phyloP scores from a whole-genome alignment of 2,329 filamentous ascomycete genomes.

The Beauveria pseudobassiana region DNA sequence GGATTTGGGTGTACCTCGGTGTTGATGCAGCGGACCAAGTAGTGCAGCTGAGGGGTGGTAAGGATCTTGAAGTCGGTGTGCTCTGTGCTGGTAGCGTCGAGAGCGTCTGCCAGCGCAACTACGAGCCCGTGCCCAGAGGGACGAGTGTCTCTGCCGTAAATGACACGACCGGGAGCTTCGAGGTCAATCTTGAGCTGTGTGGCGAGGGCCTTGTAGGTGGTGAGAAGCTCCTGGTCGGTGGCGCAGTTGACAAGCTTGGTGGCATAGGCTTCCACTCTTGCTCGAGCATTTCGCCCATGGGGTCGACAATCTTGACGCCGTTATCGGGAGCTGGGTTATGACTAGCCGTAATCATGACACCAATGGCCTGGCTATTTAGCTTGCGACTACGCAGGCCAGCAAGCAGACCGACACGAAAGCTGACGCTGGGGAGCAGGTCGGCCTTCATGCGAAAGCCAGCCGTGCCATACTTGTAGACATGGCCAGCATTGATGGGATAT shows the following conservation, averaged over 20 bases:
- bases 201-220: slow-evolving; percentile 69
- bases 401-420: slow-evolving; percentile 86
- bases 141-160: slow-evolving; percentile 88
- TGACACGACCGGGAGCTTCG: slow-evolving; percentile 64
- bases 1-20: slow-evolving; percentile 75
- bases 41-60: slow-evolving; percentile 97
- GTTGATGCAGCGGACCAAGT: slow-evolving; percentile 90
- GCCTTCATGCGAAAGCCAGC: slow-evolving; percentile 63
- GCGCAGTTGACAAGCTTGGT: slow-evolving; percentile 83
- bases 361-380: slow-evolving; percentile 82
- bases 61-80: slow-evolving; percentile 82
- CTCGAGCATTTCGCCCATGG: slow-evolving; percentile 96
- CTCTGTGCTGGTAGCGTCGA: slow-evolving; percentile 67
- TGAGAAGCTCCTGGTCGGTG: slow-evolving; percentile 64
- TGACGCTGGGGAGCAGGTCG: slow-evolving; percentile 81
- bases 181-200: slow-evolving; percentile 69
- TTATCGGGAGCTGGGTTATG: slow-evolving; percentile 89
- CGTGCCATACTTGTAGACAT: slow-evolving; percentile 57
- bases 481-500: slow-evolving; percentile 50
- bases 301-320: slow-evolving; percentile 92
- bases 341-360: slow-evolving; percentile 92
- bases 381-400: slow-evolving; percentile 85
- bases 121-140: slow-evolving; percentile 84
- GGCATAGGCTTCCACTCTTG: slow-evolving; percentile 85
- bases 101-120: slow-evolving; percentile 67